phyloP scores from a whole-genome alignment of 192 early-diverging fungal species.

The Backusella parvicylindrica region DNA sequence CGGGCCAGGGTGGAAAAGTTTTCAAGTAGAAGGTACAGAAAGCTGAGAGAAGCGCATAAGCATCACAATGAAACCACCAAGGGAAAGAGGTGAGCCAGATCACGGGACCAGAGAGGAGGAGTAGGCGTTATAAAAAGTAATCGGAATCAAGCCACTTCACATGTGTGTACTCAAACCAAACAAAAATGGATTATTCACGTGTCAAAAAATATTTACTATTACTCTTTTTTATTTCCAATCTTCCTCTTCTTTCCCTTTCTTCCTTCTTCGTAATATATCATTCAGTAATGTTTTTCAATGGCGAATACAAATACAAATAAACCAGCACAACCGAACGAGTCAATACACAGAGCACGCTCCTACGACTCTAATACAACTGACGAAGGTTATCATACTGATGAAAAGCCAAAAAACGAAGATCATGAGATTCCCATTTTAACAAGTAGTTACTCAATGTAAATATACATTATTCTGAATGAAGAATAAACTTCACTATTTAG shows the following conservation, averaged over 20 bases:
- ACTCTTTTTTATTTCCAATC: neutral
- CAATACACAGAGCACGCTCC: neutral
- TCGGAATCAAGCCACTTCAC: neutral
- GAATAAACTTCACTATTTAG: neutral
- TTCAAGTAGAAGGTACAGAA: too few relatives aligned
- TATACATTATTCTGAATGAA: neutral
- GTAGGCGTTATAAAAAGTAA: too few relatives aligned
- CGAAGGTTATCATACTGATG: neutral
- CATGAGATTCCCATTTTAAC: conserved; percentile 1
- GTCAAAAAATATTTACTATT: neutral
- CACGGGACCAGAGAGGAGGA: too few relatives aligned
- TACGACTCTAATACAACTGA: neutral
- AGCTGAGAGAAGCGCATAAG: too few relatives aligned
- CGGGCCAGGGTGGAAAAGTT: too few relatives aligned
- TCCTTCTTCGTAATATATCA: neutral
- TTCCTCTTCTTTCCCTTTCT: neutral
- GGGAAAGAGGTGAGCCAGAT: too few relatives aligned
- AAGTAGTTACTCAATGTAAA: neutral
- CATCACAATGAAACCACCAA: too few relatives aligned
- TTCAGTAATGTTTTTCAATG: neutral
- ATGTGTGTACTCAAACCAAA: neutral
- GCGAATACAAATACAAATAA: neutral
- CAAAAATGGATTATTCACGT: conserved; percentile 1
- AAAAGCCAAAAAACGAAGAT: neutral
- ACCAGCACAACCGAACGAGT: neutral